Conservation (phyloP, 306 rosid species). For the Glycine tomentella region DNA sequence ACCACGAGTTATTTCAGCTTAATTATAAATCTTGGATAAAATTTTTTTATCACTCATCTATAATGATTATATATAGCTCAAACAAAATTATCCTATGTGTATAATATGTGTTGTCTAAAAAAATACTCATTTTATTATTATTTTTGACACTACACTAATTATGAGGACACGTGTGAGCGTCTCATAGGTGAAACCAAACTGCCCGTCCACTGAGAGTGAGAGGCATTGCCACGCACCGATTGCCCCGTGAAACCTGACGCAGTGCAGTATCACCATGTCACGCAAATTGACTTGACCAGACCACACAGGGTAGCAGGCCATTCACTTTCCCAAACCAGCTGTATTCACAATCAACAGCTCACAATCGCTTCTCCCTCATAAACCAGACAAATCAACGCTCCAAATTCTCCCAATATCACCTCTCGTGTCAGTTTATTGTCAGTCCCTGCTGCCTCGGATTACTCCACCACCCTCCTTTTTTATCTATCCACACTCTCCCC, state of each 20-base stretch:
- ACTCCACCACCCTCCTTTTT: slow-evolving; percentile 14
- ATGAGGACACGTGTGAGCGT: not conserved
- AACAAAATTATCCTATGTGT: too few relatives aligned
- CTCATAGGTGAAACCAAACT: not conserved
- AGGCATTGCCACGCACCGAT: not conserved
- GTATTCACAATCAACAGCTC: slow-evolving; percentile 44
- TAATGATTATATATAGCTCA: too few relatives aligned
- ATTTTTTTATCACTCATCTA: too few relatives aligned
- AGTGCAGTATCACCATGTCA: not conserved
- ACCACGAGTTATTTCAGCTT: too few relatives aligned
- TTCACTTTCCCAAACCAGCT: slow-evolving; percentile 47
- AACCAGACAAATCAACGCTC: not conserved
- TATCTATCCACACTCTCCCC: not conserved
- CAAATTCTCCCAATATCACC: not conserved
- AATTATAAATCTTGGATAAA: too few relatives aligned
- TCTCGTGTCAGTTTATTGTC: slow-evolving; percentile 45
- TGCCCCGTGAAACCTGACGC: not conserved
- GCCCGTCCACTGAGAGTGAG: not conserved
- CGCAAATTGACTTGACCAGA: slow-evolving; percentile 40
- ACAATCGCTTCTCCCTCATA: not conserved
- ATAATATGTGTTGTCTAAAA: too few relatives aligned
- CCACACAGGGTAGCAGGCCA: not conserved
- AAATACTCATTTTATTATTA: too few relatives aligned
- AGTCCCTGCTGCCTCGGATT: slow-evolving; percentile 24
- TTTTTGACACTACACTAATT: too few relatives aligned